These are phyloP conservation scores for Boletus rufocinnamomeus DNA, from an alignment of 768 basidiomycete species.

Conservation along the genomic window DNA sequence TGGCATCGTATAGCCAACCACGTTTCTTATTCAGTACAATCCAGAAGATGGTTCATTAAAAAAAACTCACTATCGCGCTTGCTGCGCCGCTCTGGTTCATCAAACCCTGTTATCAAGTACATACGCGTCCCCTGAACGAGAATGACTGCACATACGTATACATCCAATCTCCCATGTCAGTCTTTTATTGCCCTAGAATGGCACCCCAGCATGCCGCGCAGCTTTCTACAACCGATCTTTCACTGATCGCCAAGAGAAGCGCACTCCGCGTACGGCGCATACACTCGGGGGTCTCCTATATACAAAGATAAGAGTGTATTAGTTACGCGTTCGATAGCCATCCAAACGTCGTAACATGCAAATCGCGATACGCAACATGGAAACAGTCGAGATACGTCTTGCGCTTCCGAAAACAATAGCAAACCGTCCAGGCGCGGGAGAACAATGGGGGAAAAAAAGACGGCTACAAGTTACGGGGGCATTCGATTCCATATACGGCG, in stretches of 20 bases:
- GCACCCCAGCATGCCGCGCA: conserved; percentile 49
- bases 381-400: conserved; percentile 1
- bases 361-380: conserved; percentile 9
- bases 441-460: conserved; percentile 12
- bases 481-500: conserved; percentile 16
- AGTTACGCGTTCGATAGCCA: conserved; percentile 8
- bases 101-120: not conserved
- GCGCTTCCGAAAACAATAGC: conserved; percentile 21
- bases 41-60: not conserved
- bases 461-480: conserved; percentile 7
- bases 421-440: not conserved
- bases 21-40: not conserved
- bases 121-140: not conserved
- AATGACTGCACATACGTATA: not conserved
- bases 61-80: not conserved
- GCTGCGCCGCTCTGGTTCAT: not conserved
- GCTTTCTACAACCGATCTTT: conserved; percentile 54
- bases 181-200: conserved; percentile 9
- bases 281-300: conserved; percentile 22
- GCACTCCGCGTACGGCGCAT: conserved; percentile 47
- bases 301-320: conserved; percentile 3
- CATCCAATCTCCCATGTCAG: not conserved
- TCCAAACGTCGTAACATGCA: not conserved
- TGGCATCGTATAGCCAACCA: not conserved
- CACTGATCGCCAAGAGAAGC: conserved; percentile 48